Percentiles rank a stretch among this genome's conserved stretches.
Conservation (phyloP, 2,329 filamentous ascomycete genomes). For the Penicillium sp. region DNA sequence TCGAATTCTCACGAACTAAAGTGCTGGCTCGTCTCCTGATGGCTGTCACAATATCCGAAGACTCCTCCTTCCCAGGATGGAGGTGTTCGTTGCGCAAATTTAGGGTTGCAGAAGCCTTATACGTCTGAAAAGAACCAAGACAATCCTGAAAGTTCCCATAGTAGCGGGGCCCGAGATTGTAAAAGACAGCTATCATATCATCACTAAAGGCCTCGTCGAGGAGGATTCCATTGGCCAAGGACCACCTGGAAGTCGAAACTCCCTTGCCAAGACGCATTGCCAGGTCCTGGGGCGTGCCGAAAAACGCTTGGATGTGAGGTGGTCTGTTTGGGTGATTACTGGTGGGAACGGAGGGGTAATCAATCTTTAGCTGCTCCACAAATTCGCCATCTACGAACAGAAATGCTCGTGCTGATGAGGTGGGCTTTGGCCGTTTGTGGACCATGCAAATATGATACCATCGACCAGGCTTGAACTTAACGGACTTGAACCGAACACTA, state of each 20-base stretch:
- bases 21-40: conserved; percentile 82
- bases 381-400: conserved; percentile 94
- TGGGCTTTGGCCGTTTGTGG: conserved; percentile 75
- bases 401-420: conserved; percentile 75
- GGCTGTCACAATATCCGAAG: conserved; percentile 85
- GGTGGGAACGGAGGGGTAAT: conserved; percentile 78
- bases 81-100: conserved; percentile 89
- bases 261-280: conserved; percentile 73
- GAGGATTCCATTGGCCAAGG: conserved; percentile 82
- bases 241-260: conserved; percentile 77
- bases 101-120: conserved; percentile 85
- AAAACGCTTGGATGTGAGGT: conserved; percentile 78
- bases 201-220: conserved; percentile 87
- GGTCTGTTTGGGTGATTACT: conserved; percentile 53
- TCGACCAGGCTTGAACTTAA: conserved; percentile 68
- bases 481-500: conserved; percentile 89
- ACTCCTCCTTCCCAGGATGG: conserved; percentile 84
- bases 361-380: conserved; percentile 84
- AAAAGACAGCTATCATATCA: conserved; percentile 87
- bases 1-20: conserved; percentile 76
- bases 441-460: conserved; percentile 96
- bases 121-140: conserved; percentile 93
- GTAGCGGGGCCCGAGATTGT: conserved; percentile 85
- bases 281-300: conserved; percentile 88
- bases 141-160: conserved; percentile 97